These are phyloP conservation scores for Eucalyptus brandiana DNA, from an alignment of 345 rosid species.

Conservation along the genomic window DNA sequence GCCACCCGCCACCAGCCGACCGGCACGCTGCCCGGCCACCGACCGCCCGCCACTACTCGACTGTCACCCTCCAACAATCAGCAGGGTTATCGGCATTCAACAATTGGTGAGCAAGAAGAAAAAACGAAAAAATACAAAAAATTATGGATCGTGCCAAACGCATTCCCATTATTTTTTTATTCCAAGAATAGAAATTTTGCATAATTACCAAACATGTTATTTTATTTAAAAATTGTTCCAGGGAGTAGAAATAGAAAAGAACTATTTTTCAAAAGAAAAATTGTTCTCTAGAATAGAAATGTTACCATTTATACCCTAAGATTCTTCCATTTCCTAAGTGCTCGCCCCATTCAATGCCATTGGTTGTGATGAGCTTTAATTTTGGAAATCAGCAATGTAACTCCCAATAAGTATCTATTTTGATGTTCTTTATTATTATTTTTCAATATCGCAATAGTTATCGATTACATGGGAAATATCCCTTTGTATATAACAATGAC, in stretches of 20 bases:
- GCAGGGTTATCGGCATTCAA: accelerated
- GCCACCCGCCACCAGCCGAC: accelerated
- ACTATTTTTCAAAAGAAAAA: no score
- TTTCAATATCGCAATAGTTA: not conserved
- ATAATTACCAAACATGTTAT: no score
- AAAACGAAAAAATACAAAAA: no score
- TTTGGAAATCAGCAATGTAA: not conserved
- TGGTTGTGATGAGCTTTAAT: not conserved
- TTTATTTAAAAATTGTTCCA: no score
- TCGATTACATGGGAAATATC: not conserved
- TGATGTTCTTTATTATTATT: not conserved
- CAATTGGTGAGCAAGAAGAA: no score
- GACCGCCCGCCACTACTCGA: accelerated
- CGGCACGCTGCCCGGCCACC: accelerated
- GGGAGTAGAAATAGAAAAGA: no score
- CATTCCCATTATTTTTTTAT: no score
- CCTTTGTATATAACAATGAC: not conserved
- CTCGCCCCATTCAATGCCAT: not conserved
- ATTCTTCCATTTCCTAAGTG: not conserved
- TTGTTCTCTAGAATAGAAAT: no score
- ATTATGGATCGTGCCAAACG: no score
- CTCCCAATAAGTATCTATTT: not conserved
- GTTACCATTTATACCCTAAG: no score
- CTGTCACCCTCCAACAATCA: accelerated
- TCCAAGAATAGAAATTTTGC: no score